These are phyloP conservation scores for Przewalskia tangutica DNA, from an alignment of 257 asterid genomes.

Conservation along the genomic window DNA sequence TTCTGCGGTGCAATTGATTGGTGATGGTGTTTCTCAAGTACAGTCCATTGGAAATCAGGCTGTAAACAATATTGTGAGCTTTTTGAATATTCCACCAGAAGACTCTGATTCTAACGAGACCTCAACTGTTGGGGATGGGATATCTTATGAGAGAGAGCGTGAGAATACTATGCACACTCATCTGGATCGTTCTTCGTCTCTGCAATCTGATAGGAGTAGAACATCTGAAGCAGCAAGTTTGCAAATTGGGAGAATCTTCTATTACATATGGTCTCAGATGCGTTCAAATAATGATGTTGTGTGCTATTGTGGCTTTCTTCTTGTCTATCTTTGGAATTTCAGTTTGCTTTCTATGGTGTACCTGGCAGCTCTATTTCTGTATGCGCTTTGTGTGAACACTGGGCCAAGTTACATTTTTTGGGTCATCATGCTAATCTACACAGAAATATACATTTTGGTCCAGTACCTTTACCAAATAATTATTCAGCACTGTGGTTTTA, in stretches of 20 bases:
- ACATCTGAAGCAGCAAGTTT: constrained; percentile 55
- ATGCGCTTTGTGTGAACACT: constrained; percentile 90
- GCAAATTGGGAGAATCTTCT: constrained; percentile 70
- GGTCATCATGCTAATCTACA: constrained; percentile 83
- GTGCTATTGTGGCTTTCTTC: constrained; percentile 81
- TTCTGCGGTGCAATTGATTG: constrained; percentile 87
- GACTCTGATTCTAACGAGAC: constrained; percentile 70
- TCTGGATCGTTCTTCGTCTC: constrained; percentile 55
- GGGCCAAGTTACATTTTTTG: constrained; percentile 91
- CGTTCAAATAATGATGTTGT: constrained; percentile 86
- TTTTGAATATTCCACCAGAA: constrained; percentile 66
- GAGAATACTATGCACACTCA: constrained; percentile 18
- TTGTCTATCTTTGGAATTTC: constrained; percentile 91
- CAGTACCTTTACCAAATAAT: constrained; percentile 86
- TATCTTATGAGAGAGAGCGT: constrained; percentile 21
- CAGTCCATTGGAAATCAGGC: constrained; percentile 97
- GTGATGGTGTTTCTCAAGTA: constrained; percentile 92
- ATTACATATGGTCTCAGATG: constrained; percentile 90
- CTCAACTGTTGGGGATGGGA: constrained; percentile 32
- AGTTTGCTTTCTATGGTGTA: constrained; percentile 95
- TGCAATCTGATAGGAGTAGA: constrained; percentile 78
- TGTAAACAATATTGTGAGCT: constrained; percentile 76
- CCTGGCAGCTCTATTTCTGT: constrained; percentile 75
- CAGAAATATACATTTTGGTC: constrained; percentile 70
- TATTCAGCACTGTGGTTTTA: constrained; percentile 93